Conservation (phyloP, 345 rosid species). For the Citrus cavaleriei region DNA sequence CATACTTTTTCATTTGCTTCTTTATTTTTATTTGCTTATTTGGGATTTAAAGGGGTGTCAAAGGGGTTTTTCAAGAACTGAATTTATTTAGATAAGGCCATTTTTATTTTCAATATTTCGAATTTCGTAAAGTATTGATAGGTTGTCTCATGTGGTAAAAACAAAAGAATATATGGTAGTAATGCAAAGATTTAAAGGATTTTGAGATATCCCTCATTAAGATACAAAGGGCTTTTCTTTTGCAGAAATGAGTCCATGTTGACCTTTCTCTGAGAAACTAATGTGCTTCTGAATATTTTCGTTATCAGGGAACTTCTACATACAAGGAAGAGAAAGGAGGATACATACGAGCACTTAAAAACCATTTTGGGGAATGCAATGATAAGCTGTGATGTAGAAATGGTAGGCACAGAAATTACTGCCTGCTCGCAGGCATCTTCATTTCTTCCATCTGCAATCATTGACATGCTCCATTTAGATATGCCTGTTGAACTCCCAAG, state of each 20-base stretch:
- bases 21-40: background rate
- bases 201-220: background rate
- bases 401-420: constrained; percentile 65
- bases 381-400: constrained; percentile 76
- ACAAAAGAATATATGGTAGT: background rate
- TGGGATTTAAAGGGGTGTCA: background rate
- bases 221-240: background rate
- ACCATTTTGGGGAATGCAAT: constrained; percentile 47
- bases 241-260: background rate
- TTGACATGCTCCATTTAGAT: constrained; percentile 46
- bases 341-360: constrained; percentile 44
- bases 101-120: background rate
- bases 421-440: constrained; percentile 65
- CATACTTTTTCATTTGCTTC: background rate
- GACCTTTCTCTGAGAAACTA: background rate
- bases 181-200: background rate
- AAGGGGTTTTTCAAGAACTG: background rate
- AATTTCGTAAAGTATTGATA: background rate
- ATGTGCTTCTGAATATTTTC: background rate
- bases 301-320: constrained; percentile 74
- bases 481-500: constrained; percentile 35
- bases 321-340: constrained; percentile 63
- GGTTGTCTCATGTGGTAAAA: background rate
- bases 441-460: constrained; percentile 57
- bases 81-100: too few relatives aligned